A percentile compares a stretch with the other conserved stretches of the same genome.
phyloP scores from a whole-genome alignment of 495 filamentous ascomycete species.

The Neurospora africana region DNA sequence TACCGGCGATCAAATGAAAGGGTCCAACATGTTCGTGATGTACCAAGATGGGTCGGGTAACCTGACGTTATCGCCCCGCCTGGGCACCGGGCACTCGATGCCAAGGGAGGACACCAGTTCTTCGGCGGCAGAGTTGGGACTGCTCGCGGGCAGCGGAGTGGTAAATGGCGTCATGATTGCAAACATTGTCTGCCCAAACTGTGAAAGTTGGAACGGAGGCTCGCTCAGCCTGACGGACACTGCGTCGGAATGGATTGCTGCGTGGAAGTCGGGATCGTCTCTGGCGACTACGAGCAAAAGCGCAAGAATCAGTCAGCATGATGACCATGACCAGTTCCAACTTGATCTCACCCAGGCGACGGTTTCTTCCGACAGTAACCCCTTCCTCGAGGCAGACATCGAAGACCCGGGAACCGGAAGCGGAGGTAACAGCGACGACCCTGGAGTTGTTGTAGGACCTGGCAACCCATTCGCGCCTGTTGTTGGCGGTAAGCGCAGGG shows the following conservation, averaged over 20 bases:
- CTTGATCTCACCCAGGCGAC: slow-evolving; percentile 48
- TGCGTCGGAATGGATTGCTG: slow-evolving; percentile 54
- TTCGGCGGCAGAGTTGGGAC: slow-evolving; percentile 30
- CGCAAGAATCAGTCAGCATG: slow-evolving; percentile 49
- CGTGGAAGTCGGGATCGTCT: slow-evolving; percentile 46
- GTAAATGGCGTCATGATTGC: slow-evolving; percentile 46
- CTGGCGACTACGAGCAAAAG: slow-evolving; percentile 41
- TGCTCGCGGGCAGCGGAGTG: slow-evolving; percentile 54
- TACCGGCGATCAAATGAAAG: slow-evolving; percentile 50
- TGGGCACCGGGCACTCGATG: slow-evolving; percentile 39
- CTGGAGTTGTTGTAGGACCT: neutral
- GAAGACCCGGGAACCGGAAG: neutral
- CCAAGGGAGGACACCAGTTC: slow-evolving; percentile 43
- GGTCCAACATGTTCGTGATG: slow-evolving; percentile 58
- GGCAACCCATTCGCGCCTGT: neutral
- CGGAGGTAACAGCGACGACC: slow-evolving; percentile 1
- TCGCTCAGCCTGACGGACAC: slow-evolving; percentile 42
- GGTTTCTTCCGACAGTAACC: slow-evolving; percentile 47
- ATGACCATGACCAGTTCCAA: slow-evolving; percentile 37
- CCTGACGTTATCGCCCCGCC: slow-evolving; percentile 53
- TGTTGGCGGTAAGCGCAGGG: neutral
- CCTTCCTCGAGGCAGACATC: slow-evolving; percentile 34
- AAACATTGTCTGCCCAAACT: slow-evolving; percentile 44
- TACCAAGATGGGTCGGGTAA: slow-evolving; percentile 50
- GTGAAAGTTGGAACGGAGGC: slow-evolving; percentile 46